phyloP scores from a whole-genome alignment of 2,329 filamentous ascomycete species.

The Stromatinia cepivora region DNA sequence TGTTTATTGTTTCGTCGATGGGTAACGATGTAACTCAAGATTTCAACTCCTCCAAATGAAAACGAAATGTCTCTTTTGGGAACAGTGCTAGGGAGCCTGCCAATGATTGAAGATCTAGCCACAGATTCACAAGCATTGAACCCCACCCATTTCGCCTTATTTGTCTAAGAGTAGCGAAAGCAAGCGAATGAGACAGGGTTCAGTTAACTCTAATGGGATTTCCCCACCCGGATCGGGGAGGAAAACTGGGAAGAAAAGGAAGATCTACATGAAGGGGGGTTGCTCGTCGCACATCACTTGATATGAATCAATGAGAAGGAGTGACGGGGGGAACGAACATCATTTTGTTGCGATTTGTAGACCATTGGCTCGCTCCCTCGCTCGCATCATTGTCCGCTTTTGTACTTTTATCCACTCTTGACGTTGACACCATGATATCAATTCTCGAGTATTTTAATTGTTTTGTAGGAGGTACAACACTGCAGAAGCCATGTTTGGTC shows the following conservation, averaged over 20 bases:
- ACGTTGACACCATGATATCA: conserved; percentile 2
- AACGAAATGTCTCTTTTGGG: conserved; percentile 16
- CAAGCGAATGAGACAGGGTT: conserved; percentile 20
- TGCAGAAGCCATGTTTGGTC: not conserved
- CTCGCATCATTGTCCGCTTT: conserved; percentile 6
- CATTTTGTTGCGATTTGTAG: not conserved
- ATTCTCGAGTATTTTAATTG: not conserved
- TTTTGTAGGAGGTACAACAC: not conserved
- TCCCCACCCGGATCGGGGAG: conserved; percentile 11
- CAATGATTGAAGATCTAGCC: conserved; percentile 21
- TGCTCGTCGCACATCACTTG: conserved; percentile 9
- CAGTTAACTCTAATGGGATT: conserved; percentile 10
- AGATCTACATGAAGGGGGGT: conserved; percentile 8
- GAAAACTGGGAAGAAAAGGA: conserved; percentile 4
- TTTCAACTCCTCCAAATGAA: conserved; percentile 16
- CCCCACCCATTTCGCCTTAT: conserved; percentile 4
- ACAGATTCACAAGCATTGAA: conserved; percentile 1
- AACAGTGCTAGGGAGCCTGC: not conserved
- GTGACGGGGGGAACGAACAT: conserved; percentile 5
- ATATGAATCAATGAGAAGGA: not conserved
- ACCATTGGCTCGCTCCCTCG: not conserved
- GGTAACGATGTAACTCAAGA: conserved; percentile 23
- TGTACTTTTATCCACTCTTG: not conserved
- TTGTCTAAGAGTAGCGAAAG: conserved; percentile 23
- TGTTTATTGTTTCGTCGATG: conserved; percentile 15